Evolutionary conservation across 371 early-diverging fungal species (phyloP), one percentile per base, ranked within the genome.

Genomic region (Globomyces sp.): DNA sequence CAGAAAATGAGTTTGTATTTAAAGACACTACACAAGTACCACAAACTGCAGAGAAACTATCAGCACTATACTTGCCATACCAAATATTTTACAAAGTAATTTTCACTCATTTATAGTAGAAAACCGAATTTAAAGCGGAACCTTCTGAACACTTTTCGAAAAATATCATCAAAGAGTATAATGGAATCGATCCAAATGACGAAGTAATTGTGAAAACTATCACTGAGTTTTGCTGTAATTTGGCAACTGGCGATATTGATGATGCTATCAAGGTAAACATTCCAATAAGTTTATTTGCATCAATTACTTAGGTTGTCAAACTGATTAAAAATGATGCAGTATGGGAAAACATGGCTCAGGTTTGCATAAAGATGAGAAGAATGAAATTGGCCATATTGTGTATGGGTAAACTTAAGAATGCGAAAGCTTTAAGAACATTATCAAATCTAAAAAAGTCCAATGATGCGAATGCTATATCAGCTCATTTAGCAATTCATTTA

Each of bases 291-390:
- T 82, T 42, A 36, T 9, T 11, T 52, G 11, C 24, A 11, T 11
- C 11, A 62, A n/a, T 49, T 41, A 64, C 24, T 24, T 24, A 24
- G 24, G 24, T 36, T 0, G 52, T 81, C 24, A 65, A 73, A 37
- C 60, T 70, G n/a, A 67, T 81, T 3, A 68, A 72, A 10, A 78
- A 75, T 48, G 69, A 76, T 6, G 57, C 70, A 24, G 77, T 81
- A 8, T 83, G 84, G 84, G 69, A 67, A 60, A 79, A 72, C 67
- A 66, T 83, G 39, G 80, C 80, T 34, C 64, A 69, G 36, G 76
- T 82, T 13, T 83, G 82, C 64, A 67, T 79, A 39, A 83, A 83
- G 59, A 71, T 68, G 5, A 49, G 71, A 3, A 50, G 77, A 24
- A 52, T 71, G 1, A 76, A 76, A 41, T 74, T 80, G 10, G 79